phyloP scores from a whole-genome alignment of 441 rosid genomes.

The Populus hybrid region DNA sequence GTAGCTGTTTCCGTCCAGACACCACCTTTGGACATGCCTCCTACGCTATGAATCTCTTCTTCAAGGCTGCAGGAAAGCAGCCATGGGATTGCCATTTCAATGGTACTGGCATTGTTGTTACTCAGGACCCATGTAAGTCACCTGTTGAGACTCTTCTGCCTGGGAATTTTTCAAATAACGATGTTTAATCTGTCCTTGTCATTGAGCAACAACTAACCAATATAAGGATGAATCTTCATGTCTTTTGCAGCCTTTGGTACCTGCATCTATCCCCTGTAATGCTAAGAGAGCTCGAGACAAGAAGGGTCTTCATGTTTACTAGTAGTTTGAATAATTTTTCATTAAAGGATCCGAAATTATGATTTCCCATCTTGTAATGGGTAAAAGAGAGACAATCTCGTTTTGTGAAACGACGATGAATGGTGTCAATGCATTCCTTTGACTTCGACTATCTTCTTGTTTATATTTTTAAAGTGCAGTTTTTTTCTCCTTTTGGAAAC shows the following conservation, averaged over 20 bases:
- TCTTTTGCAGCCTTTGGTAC: conserved; percentile 14
- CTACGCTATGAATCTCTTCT: conserved; percentile 39
- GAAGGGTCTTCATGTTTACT: background rate
- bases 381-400: background rate
- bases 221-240: background rate
- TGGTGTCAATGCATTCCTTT: background rate
- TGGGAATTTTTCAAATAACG: background rate
- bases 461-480: background rate
- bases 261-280: background rate
- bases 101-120: conserved; percentile 29
- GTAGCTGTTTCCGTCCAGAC: conserved; percentile 27
- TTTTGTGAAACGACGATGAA: background rate
- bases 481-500: background rate
- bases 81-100: conserved; percentile 32
- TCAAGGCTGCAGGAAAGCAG: conserved; percentile 32
- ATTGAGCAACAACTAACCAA: background rate
- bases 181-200: background rate
- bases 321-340: background rate
- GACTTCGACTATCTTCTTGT: background rate
- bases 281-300: background rate
- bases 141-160: background rate
- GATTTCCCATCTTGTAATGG: background rate
- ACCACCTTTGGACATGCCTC: conserved; percentile 29
- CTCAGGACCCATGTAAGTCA: conserved; percentile 30
- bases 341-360: background rate